These are phyloP conservation scores for Ustilago bromivora DNA, from an alignment of 1,284 basidiomycete species.

Conservation along the genomic window DNA sequence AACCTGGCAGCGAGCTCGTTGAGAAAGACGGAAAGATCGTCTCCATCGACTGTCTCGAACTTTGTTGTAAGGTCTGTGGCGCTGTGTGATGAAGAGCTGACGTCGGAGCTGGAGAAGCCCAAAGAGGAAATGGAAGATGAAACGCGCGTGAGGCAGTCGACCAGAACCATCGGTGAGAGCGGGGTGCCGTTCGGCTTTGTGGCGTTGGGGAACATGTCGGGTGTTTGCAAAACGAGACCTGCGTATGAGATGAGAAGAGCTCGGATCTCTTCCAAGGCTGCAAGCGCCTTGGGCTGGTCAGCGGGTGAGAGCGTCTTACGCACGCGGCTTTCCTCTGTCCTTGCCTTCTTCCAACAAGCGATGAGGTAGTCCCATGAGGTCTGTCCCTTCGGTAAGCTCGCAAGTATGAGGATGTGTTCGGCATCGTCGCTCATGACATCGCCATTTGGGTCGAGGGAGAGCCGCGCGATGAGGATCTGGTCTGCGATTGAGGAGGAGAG, in stretches of 20 bases:
- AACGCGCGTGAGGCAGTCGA: conserved; percentile 61
- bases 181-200: conserved; percentile 47
- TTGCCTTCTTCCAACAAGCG: conserved; percentile 82
- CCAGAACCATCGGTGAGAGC: conserved; percentile 75
- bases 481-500: conserved; percentile 74
- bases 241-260: conserved; percentile 86
- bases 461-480: conserved; percentile 84
- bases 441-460: conserved; percentile 80
- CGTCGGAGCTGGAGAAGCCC: conserved; percentile 34
- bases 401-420: conserved; percentile 81
- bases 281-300: conserved; percentile 75
- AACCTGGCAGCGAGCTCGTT: conserved; percentile 72
- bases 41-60: conserved; percentile 66
- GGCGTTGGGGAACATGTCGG: conserved; percentile 82
- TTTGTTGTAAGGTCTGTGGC: conserved; percentile 36
- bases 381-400: conserved; percentile 81
- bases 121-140: conserved; percentile 69
- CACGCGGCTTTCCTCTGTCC: conserved; percentile 43
- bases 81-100: conserved; percentile 16
- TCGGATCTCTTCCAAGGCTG: conserved; percentile 46
- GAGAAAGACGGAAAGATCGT: conserved; percentile 72
- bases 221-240: conserved; percentile 89
- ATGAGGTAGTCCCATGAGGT: conserved; percentile 92
- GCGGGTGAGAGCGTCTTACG: conserved; percentile 73
- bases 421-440: conserved; percentile 85